Evolutionary conservation across 495 filamentous ascomycete species (phyloP).

Genomic region (Tuber magnatum): DNA sequence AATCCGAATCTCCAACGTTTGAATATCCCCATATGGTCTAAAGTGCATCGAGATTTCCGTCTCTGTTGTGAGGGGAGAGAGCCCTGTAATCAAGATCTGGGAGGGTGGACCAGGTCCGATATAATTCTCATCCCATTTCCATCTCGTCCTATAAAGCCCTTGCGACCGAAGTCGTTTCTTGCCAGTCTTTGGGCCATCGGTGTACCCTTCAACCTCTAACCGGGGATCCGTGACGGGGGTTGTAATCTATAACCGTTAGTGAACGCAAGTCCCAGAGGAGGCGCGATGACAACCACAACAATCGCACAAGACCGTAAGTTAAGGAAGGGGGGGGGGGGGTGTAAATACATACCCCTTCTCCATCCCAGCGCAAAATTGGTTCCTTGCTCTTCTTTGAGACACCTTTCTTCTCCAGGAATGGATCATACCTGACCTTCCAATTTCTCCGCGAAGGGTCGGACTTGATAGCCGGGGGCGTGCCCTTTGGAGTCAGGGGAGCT

Average conservation of each 20-base stretch:
- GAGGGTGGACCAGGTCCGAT: conserved; percentile 81
- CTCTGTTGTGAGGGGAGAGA: conserved; percentile 78
- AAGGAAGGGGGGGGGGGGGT: conserved; percentile 18
- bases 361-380: conserved; percentile 36
- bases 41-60: conserved; percentile 74
- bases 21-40: conserved; percentile 78
- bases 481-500: conserved; percentile 38
- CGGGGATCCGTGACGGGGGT: conserved; percentile 42
- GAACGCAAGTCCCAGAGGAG: background rate
- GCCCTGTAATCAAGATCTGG: conserved; percentile 85
- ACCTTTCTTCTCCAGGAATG: conserved; percentile 43
- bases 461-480: conserved; percentile 37
- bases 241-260: conserved; percentile 28
- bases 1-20: conserved; percentile 79
- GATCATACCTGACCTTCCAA: conserved; percentile 39
- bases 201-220: conserved; percentile 55
- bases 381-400: conserved; percentile 46
- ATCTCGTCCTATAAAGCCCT: conserved; percentile 68
- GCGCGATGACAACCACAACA: conserved; percentile 5
- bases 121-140: conserved; percentile 73
- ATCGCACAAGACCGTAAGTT: conserved; percentile 17
- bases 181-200: conserved; percentile 52
- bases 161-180: conserved; percentile 60
- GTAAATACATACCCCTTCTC: conserved; percentile 40
- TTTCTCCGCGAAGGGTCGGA: conserved; percentile 32